phyloP scores from a whole-genome alignment of 1,139 yeast genomes.

The Taphrina betulina region DNA sequence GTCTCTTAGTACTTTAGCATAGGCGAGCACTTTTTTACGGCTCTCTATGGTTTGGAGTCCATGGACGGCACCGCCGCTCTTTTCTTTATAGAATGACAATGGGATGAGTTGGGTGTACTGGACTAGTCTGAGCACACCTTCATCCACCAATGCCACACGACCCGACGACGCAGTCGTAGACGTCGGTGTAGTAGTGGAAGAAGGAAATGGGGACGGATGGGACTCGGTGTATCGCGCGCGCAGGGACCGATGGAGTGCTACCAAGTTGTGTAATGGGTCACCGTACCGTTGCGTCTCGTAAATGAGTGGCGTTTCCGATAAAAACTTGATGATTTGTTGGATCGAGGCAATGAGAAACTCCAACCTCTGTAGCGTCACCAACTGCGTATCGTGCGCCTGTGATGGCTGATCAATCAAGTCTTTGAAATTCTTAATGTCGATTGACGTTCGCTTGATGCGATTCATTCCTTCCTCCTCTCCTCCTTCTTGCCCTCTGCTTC shows the following conservation, averaged over 20 bases:
- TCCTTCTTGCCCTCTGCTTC: too few relatives aligned
- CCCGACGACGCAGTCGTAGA: not conserved
- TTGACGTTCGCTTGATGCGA: slow-evolving; percentile 31
- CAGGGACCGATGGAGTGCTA: slow-evolving; percentile 5
- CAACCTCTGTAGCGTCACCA: slow-evolving; percentile 10
- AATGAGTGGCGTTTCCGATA: slow-evolving; percentile 13
- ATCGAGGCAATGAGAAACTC: slow-evolving; percentile 18
- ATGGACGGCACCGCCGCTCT: slow-evolving; percentile 21
- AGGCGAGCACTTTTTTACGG: slow-evolving; percentile 23
- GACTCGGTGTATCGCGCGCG: slow-evolving; percentile 11
- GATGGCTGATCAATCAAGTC: not conserved
- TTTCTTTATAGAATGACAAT: slow-evolving; percentile 21
- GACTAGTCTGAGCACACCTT: slow-evolving; percentile 11
- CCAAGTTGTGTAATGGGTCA: slow-evolving; percentile 13
- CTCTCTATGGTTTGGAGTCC: slow-evolving; percentile 21
- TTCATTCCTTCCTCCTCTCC: slow-evolving; percentile 16
- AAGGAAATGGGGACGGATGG: not conserved
- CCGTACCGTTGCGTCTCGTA: slow-evolving; percentile 25
- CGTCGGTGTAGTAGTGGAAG: slow-evolving; percentile 1
- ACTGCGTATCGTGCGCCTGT: slow-evolving; percentile 2
- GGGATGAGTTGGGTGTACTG: slow-evolving; percentile 29
- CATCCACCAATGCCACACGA: slow-evolving; percentile 12
- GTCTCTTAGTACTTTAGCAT: slow-evolving; percentile 23
- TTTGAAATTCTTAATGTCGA: slow-evolving; percentile 20
- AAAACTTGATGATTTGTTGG: slow-evolving; percentile 25